phyloP scores from a whole-genome alignment of 2,329 filamentous ascomycete genomes.

The Chaetomium olivaceum region DNA sequence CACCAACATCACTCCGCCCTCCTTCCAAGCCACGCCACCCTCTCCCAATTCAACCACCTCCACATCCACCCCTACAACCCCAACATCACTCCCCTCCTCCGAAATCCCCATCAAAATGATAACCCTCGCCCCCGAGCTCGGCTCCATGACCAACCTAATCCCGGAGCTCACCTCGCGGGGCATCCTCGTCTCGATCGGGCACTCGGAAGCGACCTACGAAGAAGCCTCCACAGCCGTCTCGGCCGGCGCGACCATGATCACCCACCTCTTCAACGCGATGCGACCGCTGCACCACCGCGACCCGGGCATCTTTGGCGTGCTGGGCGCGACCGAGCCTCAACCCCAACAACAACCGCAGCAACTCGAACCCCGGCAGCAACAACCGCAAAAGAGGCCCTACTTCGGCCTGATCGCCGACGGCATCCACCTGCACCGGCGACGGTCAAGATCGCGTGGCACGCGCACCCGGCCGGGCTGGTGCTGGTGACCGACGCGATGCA shows the following conservation, averaged over 20 bases:
- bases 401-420: constrained; percentile 91
- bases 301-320: constrained; percentile 83
- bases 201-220: constrained; percentile 86
- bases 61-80: background rate
- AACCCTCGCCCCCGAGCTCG: constrained; percentile 81
- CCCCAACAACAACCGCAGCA: background rate
- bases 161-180: constrained; percentile 62
- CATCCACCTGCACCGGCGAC: constrained; percentile 84
- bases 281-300: constrained; percentile 86
- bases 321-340: constrained; percentile 62
- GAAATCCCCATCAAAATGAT: constrained; percentile 68
- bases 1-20: constrained; percentile 58
- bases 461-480: constrained; percentile 81
- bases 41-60: background rate
- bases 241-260: constrained; percentile 85
- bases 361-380: background rate
- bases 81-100: background rate
- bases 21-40: constrained; percentile 23
- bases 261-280: constrained; percentile 95
- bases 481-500: constrained; percentile 93
- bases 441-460: constrained; percentile 84
- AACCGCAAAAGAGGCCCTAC: constrained; percentile 58
- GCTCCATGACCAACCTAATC: constrained; percentile 69
- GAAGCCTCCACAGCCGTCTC: constrained; percentile 70
- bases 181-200: constrained; percentile 79